A percentile compares a stretch with the other conserved stretches of the same genome.
Conservation (phyloP, 495 filamentous ascomycete genomes). For the Xylaria intraflava region DNA sequence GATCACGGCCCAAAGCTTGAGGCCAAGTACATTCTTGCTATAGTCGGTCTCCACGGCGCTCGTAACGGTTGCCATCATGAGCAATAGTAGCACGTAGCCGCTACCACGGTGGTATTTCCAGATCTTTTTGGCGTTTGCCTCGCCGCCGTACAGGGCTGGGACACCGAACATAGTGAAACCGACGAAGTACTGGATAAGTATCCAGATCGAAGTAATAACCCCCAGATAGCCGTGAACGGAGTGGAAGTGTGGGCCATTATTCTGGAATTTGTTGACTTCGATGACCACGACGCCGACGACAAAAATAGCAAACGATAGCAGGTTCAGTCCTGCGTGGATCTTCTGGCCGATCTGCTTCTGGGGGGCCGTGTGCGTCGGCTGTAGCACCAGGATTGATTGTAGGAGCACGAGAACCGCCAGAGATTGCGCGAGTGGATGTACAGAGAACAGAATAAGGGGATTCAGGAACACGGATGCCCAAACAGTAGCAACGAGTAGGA, state of each 20-base stretch:
- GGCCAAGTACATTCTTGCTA: conserved; percentile 51
- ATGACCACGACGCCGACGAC: conserved; percentile 66
- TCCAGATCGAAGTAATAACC: conserved; percentile 61
- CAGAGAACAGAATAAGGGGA: conserved; percentile 65
- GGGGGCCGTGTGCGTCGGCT: conserved; percentile 70
- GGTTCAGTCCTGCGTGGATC: conserved; percentile 61
- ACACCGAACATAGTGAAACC: conserved; percentile 74
- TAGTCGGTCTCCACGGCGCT: conserved; percentile 72
- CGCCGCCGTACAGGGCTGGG: conserved; percentile 66
- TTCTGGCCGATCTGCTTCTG: conserved; percentile 70
- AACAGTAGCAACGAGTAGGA: conserved; percentile 62
- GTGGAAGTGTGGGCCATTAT: conserved; percentile 60
- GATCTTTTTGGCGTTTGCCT: conserved; percentile 67
- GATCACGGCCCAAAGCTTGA: conserved; percentile 67
- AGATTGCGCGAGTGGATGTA: conserved; percentile 82
- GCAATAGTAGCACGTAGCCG: conserved; percentile 67
- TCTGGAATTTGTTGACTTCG: conserved; percentile 69
- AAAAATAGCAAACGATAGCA: conserved; percentile 54
- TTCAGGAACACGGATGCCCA: conserved; percentile 66
- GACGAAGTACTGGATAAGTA: conserved; percentile 65
- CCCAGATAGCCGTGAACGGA: conserved; percentile 76
- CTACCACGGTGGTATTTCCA: conserved; percentile 82
- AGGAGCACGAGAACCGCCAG: conserved; percentile 64
- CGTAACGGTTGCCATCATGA: conserved; percentile 65
- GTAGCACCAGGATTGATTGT: conserved; percentile 76